Evolutionary conservation across 495 filamentous ascomycete genomes (phyloP).

Genomic region (Annulohypoxylon stygium): DNA sequence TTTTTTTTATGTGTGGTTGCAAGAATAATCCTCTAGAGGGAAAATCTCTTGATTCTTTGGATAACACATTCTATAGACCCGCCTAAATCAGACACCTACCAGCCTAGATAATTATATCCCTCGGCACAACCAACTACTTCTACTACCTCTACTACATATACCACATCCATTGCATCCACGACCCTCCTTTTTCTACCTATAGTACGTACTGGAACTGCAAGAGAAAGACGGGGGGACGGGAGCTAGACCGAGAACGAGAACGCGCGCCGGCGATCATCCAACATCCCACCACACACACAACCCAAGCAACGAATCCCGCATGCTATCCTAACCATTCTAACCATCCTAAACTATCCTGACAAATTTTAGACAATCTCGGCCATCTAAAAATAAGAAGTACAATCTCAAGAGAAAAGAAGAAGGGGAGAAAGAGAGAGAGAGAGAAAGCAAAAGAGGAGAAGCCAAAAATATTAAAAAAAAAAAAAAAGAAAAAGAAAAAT

Average conservation of each 20-base stretch:
- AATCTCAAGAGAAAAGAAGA: background rate
- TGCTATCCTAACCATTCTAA: background rate
- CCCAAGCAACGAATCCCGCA: background rate
- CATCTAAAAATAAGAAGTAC: no score
- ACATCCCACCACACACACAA: conserved; percentile 16
- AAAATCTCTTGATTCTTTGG: background rate
- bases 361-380: background rate
- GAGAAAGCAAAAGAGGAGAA: background rate
- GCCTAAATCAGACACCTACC: background rate
- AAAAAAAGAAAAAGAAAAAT: background rate
- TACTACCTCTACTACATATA: no score
- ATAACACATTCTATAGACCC: conserved; percentile 10
- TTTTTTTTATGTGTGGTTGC: conserved; percentile 29
- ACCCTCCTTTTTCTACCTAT: conserved; percentile 1
- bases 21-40: conserved; percentile 12
- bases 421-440: background rate
- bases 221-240: conserved; percentile 33
- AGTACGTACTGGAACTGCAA: conserved; percentile 29
- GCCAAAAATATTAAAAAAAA: background rate
- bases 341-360: background rate
- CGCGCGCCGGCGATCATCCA: conserved; percentile 30
- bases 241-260: conserved; percentile 43
- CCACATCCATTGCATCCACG: background rate
- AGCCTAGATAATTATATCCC: conserved; percentile 7
- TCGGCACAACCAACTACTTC: conserved; percentile 18